phyloP scores from a whole-genome alignment of 768 basidiomycete species.

The Austroboletus festivus region DNA sequence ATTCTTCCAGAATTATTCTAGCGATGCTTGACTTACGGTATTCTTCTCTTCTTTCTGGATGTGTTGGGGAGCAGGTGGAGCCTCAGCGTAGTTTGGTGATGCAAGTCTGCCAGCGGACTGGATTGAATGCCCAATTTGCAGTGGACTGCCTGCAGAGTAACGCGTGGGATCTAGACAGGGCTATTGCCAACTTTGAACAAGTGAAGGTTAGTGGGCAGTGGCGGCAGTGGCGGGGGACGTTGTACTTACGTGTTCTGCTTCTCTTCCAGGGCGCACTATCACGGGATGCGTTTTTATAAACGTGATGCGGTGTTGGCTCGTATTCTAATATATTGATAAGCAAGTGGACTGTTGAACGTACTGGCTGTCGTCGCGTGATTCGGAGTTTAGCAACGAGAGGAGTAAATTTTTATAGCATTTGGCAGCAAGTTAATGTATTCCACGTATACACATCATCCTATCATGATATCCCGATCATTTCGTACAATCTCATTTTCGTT shows the following conservation, averaged over 20 bases:
- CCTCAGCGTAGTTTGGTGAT: constrained; percentile 67
- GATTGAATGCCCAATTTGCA: constrained; percentile 75
- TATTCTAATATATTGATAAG: constrained; percentile 4
- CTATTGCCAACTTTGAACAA: constrained; percentile 81
- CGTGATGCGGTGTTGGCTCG: not conserved
- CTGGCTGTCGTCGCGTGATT: no score
- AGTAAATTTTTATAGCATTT: not conserved
- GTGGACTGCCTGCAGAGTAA: constrained; percentile 85
- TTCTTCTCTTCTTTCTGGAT: constrained; percentile 10
- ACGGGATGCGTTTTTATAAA: constrained; percentile 52
- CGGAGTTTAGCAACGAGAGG: no score
- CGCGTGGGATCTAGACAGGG: constrained; percentile 78
- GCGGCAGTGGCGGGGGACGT: constrained; percentile 2
- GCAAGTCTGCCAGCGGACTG: constrained; percentile 68
- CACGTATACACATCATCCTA: constrained; percentile 17
- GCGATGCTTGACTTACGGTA: constrained; percentile 11
- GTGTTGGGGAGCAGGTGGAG: constrained; percentile 48
- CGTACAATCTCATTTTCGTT: constrained; percentile 17
- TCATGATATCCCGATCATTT: constrained; percentile 21
- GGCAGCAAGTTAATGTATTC: constrained; percentile 23
- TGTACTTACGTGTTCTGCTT: constrained; percentile 25
- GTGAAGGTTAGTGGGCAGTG: constrained; percentile 62
- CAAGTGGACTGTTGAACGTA: constrained; percentile 1
- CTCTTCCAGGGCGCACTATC: constrained; percentile 43
- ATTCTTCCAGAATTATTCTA: constrained; percentile 8